phyloP scores from a whole-genome alignment of 306 rosid species.

The Quercus glauca region DNA sequence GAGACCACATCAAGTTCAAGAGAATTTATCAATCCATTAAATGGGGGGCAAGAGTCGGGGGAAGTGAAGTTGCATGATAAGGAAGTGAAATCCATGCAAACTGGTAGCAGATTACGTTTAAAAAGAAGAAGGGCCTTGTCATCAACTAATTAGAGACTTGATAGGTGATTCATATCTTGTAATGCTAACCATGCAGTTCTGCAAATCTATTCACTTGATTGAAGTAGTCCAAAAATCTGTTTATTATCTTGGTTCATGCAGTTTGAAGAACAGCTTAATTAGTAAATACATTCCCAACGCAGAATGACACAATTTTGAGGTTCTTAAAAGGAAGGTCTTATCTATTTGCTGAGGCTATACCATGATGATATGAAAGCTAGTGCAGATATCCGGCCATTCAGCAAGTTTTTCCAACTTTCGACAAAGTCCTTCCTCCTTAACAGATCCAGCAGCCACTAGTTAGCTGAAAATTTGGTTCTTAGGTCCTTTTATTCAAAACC shows the following conservation, averaged over 20 bases:
- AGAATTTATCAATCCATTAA: slow-evolving; percentile 3
- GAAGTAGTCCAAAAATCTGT: not conserved
- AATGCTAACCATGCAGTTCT: not conserved
- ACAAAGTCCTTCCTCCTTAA: too few relatives aligned
- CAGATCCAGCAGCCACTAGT: too few relatives aligned
- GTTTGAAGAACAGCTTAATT: too few relatives aligned
- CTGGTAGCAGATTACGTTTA: slow-evolving; percentile 12
- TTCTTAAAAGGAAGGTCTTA: not conserved
- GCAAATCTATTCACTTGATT: not conserved
- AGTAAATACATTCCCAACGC: not conserved
- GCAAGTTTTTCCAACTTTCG: too few relatives aligned
- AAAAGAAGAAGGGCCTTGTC: slow-evolving; percentile 24
- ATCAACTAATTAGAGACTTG: slow-evolving; percentile 7
- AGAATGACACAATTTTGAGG: not conserved
- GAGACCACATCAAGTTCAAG: slow-evolving; percentile 29
- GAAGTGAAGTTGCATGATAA: not conserved
- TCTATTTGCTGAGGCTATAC: not conserved
- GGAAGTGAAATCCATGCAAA: slow-evolving; percentile 4
- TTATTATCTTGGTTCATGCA: too few relatives aligned
- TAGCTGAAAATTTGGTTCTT: too few relatives aligned
- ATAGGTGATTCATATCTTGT: not conserved
- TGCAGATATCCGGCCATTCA: too few relatives aligned
- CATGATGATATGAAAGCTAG: too few relatives aligned
- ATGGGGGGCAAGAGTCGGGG: not conserved
- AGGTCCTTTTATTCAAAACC: too few relatives aligned